Evolutionary conservation across 345 rosid genomes (phyloP).

Genomic region (Excoecaria agallocha): DNA sequence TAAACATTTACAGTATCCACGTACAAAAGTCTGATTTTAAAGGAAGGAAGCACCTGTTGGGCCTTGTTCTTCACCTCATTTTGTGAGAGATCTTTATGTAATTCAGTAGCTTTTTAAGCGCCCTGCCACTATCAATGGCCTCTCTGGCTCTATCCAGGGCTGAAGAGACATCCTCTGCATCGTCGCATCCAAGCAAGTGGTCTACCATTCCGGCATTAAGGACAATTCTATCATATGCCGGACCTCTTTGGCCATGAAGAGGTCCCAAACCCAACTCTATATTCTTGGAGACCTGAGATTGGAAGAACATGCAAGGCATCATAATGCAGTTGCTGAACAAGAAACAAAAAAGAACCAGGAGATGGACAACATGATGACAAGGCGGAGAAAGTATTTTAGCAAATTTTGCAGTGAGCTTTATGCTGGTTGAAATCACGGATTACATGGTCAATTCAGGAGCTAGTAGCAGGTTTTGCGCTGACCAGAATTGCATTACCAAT

Average conservation of each 20-base stretch:
- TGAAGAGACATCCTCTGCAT: constrained; percentile 57
- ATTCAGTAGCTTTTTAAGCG: constrained; percentile 65
- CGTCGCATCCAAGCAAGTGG: constrained; percentile 82
- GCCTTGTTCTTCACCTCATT: constrained; percentile 17
- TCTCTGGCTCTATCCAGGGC: constrained; percentile 89
- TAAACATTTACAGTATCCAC: constrained; percentile 5
- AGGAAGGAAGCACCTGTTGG: not conserved
- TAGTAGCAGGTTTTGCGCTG: not conserved
- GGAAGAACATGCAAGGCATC: not conserved
- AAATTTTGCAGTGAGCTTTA: not conserved
- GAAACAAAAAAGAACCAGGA: not conserved
- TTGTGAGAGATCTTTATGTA: constrained; percentile 74
- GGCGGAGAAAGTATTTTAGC: too few relatives aligned
- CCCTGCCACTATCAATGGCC: constrained; percentile 88
- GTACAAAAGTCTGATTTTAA: not conserved
- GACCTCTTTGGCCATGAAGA: constrained; percentile 72
- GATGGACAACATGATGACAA: not conserved
- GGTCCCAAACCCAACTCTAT: constrained; percentile 86
- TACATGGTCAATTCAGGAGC: not conserved
- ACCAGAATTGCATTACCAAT: not conserved
- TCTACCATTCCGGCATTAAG: constrained; percentile 89
- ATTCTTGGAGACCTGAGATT: constrained; percentile 64
- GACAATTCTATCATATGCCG: constrained; percentile 85
- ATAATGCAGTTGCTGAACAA: not conserved
- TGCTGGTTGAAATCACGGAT: not conserved